phyloP scores from a whole-genome alignment of 441 rosid genomes.

The Omphalea diandra region DNA sequence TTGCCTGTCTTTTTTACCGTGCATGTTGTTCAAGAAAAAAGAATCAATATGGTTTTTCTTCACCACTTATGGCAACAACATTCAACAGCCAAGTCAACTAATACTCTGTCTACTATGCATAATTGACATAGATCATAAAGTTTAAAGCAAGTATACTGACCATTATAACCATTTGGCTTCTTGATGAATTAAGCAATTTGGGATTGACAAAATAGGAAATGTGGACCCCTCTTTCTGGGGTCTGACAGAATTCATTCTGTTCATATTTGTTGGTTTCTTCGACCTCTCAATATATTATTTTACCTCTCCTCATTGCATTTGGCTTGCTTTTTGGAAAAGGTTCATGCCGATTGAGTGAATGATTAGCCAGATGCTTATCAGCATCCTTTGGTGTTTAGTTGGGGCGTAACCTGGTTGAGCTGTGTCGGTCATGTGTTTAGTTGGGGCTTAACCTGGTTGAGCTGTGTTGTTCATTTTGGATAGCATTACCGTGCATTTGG shows the following conservation, averaged over 20 bases:
- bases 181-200: background rate
- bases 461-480: background rate
- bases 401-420: background rate
- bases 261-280: background rate
- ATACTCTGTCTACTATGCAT: background rate
- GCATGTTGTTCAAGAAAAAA: background rate
- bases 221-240: background rate
- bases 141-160: background rate
- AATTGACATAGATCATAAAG: background rate
- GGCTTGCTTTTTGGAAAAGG: background rate
- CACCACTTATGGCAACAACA: background rate
- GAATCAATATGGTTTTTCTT: background rate
- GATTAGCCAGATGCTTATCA: background rate
- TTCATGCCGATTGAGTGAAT: background rate
- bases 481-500: background rate
- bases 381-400: background rate
- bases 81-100: background rate
- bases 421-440: background rate
- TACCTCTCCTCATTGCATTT: background rate
- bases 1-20: background rate
- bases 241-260: background rate
- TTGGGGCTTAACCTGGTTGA: background rate
- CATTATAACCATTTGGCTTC: background rate
- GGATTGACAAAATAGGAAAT: background rate
- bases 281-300: background rate